A percentile compares a stretch with the other conserved stretches of the same genome.
Conservation (phyloP, 2,329 filamentous ascomycete species). For the Sclerotinia minor region DNA sequence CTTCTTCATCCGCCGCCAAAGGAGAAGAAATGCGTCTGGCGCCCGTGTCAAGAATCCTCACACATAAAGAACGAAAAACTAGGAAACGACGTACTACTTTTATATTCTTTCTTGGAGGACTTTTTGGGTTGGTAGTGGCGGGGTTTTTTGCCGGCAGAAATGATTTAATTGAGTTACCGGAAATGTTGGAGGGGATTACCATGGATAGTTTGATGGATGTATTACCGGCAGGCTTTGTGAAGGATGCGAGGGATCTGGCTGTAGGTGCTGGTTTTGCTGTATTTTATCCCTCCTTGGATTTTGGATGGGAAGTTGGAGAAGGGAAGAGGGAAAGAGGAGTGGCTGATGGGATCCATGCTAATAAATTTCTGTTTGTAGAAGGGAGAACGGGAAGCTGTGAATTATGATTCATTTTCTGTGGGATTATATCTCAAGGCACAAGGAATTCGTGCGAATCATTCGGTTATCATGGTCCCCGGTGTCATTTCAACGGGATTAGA, state of each 20-base stretch:
- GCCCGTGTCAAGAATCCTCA: conserved; percentile 49
- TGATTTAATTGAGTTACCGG: conserved; percentile 80
- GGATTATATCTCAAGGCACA: conserved; percentile 79
- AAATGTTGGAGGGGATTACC: conserved; percentile 65
- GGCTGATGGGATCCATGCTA: conserved; percentile 11
- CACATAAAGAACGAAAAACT: conserved; percentile 35
- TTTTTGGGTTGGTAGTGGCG: conserved; percentile 88
- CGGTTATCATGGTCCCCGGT: conserved; percentile 95
- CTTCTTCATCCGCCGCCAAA: conserved; percentile 31
- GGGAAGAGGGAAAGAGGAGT: neutral
- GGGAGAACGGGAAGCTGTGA: conserved; percentile 82
- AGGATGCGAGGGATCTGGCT: conserved; percentile 82
- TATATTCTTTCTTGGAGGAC: conserved; percentile 81
- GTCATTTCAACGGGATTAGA: conserved; percentile 97
- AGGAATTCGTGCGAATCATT: conserved; percentile 78
- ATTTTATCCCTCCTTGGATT: conserved; percentile 13
- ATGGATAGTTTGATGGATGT: conserved; percentile 86
- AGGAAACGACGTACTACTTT: conserved; percentile 68
- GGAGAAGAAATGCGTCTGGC: conserved; percentile 52
- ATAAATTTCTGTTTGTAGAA: conserved; percentile 52
- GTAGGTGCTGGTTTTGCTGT: conserved; percentile 47
- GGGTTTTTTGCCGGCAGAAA: conserved; percentile 88
- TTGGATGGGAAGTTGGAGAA: neutral
- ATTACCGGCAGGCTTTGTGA: conserved; percentile 80
- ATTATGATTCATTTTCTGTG: conserved; percentile 91